Percentiles rank a stretch among this genome's conserved stretches.
Evolutionary conservation across 805 yeast genomes (phyloP).

Genomic region (Wickerhamomyces rabaulensis): DNA sequence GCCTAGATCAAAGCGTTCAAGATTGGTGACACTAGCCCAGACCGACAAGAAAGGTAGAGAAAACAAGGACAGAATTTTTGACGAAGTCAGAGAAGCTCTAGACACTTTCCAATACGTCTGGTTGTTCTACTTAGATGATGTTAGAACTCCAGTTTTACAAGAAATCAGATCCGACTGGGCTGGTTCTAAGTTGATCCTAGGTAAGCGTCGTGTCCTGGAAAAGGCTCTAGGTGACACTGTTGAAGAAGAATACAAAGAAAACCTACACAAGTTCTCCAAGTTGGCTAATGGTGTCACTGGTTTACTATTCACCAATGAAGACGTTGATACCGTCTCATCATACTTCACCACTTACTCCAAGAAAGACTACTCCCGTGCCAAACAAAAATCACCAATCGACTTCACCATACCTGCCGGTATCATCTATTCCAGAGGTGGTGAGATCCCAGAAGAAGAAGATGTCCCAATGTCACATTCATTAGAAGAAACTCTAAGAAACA

Average conservation of each 20-base stretch:
- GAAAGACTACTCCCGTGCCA: constrained; percentile 87
- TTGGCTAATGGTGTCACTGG: constrained; percentile 78
- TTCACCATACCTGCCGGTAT: constrained; percentile 88
- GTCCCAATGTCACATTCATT: constrained; percentile 95
- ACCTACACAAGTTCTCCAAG: constrained; percentile 64
- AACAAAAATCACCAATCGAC: constrained; percentile 74
- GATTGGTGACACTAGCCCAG: constrained; percentile 90
- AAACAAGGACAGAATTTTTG: constrained; percentile 86
- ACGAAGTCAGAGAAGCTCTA: constrained; percentile 78
- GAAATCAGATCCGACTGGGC: constrained; percentile 90
- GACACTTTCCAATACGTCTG: constrained; percentile 76
- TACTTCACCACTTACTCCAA: constrained; percentile 76
- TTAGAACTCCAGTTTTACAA: constrained; percentile 93
- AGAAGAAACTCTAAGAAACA: constrained; percentile 88
- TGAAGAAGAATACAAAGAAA: constrained; percentile 87
- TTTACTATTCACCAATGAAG: constrained; percentile 82
- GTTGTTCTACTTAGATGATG: constrained; percentile 84
- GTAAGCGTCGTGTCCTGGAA: constrained; percentile 88
- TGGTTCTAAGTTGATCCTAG: constrained; percentile 84
- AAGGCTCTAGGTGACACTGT: constrained; percentile 86
- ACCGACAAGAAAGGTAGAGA: constrained; percentile 95
- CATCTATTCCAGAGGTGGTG: constrained; percentile 94
- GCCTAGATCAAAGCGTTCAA: constrained; percentile 98
- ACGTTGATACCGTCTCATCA: constrained; percentile 81
- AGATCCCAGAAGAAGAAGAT: constrained; percentile 83